Conservation (phyloP, 179 eudicot species). For the Kewa caespitosa region DNA sequence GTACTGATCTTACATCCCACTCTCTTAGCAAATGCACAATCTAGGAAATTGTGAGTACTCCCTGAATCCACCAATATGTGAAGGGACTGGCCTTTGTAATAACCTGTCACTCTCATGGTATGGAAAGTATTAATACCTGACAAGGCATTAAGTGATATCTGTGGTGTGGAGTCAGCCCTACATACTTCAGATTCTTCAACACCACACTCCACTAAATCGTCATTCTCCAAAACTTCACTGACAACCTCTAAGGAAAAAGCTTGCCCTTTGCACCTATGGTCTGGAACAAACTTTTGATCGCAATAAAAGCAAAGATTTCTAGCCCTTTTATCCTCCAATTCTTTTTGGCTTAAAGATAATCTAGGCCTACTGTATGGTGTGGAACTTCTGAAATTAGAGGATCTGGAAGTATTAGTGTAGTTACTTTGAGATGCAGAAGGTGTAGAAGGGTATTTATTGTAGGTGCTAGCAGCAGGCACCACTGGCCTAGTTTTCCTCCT, state of each 20-base stretch:
- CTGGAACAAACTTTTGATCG: neutral
- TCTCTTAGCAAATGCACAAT: neutral
- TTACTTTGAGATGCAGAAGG: too few relatives aligned
- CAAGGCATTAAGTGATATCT: neutral
- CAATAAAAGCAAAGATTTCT: neutral
- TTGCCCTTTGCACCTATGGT: neutral
- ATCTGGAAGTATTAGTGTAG: too few relatives aligned
- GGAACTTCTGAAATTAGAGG: too few relatives aligned
- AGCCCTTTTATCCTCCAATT: neutral
- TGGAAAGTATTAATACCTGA: neutral
- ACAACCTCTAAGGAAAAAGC: neutral
- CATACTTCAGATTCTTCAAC: neutral
- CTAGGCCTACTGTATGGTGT: too few relatives aligned
- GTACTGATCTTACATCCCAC: neutral
- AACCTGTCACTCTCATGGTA: constrained; percentile 4
- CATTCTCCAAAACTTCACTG: neutral
- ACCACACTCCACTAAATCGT: fast-evolving
- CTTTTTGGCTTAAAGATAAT: too few relatives aligned
- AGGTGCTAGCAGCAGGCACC: too few relatives aligned
- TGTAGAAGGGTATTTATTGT: too few relatives aligned
- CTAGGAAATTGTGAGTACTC: constrained; percentile 7
- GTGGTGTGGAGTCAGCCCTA: neutral
- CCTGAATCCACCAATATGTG: neutral
- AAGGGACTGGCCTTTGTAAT: neutral
- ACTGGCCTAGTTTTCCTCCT: neutral